phyloP scores from a whole-genome alignment of 768 basidiomycete species.

The Gelatoporia subvermispora region DNA sequence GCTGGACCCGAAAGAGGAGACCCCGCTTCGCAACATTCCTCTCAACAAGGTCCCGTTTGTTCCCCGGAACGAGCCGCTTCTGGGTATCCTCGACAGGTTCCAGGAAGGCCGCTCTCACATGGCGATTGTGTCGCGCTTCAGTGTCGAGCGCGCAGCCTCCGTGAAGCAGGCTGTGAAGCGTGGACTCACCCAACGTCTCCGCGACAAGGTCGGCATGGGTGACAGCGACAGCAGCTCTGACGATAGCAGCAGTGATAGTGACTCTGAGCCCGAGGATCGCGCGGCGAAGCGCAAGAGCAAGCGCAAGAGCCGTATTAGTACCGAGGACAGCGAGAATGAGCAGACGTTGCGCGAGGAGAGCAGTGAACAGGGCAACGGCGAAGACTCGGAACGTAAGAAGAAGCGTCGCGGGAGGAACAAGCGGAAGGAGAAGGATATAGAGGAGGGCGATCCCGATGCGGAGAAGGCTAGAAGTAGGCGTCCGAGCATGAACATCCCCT shows the following conservation, averaged over 20 bases:
- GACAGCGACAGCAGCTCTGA: constrained; percentile 43
- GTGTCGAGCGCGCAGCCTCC: constrained; percentile 49
- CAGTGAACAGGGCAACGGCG: constrained; percentile 8
- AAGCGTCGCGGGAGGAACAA: constrained; percentile 15
- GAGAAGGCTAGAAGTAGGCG: constrained; percentile 14
- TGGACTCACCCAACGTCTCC: constrained; percentile 73
- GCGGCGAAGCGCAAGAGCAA: background rate
- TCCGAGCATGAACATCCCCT: constrained; percentile 19
- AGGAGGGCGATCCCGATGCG: constrained; percentile 26
- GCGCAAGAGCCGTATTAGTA: constrained; percentile 4
- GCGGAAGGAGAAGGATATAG: constrained; percentile 22
- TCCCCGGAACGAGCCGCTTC: constrained; percentile 78
- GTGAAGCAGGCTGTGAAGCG: constrained; percentile 82
- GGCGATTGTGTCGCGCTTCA: constrained; percentile 63
- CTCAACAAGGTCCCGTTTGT: constrained; percentile 85
- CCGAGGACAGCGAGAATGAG: constrained; percentile 18
- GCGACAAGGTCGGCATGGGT: constrained; percentile 66
- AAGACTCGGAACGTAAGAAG: constrained; percentile 1
- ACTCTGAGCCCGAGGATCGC: constrained; percentile 11
- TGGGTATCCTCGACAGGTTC: constrained; percentile 83
- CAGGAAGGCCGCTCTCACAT: constrained; percentile 90
- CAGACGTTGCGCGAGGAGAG: constrained; percentile 14
- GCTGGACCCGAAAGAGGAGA: constrained; percentile 81
- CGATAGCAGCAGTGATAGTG: constrained; percentile 46
- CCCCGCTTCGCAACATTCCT: constrained; percentile 78